Conservation (phyloP, 768 basidiomycete species). For the Cyclocybe aegerita region DNA sequence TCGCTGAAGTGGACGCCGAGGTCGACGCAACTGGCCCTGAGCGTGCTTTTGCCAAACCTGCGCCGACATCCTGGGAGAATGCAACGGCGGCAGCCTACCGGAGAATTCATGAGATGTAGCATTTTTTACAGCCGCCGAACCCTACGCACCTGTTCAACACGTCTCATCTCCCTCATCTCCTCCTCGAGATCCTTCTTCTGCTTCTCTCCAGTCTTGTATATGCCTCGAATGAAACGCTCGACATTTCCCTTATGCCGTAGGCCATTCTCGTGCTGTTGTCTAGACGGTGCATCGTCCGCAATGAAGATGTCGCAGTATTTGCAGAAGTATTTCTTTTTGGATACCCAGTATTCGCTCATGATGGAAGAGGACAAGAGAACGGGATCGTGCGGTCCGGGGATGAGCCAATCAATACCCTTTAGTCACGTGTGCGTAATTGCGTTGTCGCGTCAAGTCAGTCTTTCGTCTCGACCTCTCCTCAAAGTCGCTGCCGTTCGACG, state of each 20-base stretch:
- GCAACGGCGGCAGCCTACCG: constrained; percentile 76
- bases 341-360: constrained; percentile 94
- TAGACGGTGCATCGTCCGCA: constrained; percentile 91
- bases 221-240: constrained; percentile 86
- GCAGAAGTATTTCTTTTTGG: constrained; percentile 91
- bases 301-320: constrained; percentile 98
- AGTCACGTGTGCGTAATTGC: constrained; percentile 13
- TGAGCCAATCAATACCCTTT: not conserved
- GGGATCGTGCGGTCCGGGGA: not conserved
- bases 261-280: constrained; percentile 90
- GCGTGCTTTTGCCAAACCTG: constrained; percentile 53
- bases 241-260: constrained; percentile 92
- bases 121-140: not conserved
- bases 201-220: constrained; percentile 93
- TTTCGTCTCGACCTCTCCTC: not conserved
- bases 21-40: constrained; percentile 31
- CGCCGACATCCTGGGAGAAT: constrained; percentile 74
- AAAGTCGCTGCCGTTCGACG: not conserved
- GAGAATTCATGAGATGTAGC: constrained; percentile 2
- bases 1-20: constrained; percentile 33
- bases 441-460: constrained; percentile 2
- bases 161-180: constrained; percentile 82
- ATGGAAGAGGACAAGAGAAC: constrained; percentile 10
- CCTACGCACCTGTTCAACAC: constrained; percentile 72
- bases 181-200: constrained; percentile 82